These are phyloP conservation scores for Chlorella sp. DNA, from an alignment of 139 green algal species.

Conservation along the genomic window DNA sequence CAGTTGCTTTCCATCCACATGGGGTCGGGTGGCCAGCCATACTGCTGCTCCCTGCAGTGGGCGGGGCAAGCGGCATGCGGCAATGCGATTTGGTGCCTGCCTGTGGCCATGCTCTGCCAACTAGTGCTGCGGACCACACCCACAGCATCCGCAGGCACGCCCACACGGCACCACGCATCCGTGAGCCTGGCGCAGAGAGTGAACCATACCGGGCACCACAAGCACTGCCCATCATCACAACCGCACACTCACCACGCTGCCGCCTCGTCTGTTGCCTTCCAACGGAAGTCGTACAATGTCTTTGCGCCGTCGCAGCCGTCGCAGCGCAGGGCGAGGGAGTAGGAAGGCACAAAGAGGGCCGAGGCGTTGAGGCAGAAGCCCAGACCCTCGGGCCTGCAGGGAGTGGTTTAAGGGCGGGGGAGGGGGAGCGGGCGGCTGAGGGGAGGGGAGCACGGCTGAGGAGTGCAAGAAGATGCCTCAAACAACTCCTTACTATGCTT, in stretches of 20 bases:
- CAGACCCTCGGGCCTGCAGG: constrained; percentile 26
- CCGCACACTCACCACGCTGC: constrained; percentile 32
- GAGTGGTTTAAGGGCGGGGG: background rate
- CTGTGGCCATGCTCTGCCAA: too few relatives aligned
- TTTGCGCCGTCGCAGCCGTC: constrained; percentile 29
- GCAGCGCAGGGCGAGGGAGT: constrained; percentile 57
- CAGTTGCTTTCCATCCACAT: constrained; percentile 82
- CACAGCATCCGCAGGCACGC: too few relatives aligned
- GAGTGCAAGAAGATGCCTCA: too few relatives aligned
- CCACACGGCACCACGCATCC: too few relatives aligned
- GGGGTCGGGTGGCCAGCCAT: constrained; percentile 69
- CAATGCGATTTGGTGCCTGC: background rate
- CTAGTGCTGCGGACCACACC: too few relatives aligned
- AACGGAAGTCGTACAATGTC: background rate
- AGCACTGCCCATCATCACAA: too few relatives aligned
- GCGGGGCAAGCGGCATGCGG: background rate
- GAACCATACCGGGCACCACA: too few relatives aligned
- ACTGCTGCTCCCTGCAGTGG: constrained; percentile 41
- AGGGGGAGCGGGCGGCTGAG: too few relatives aligned
- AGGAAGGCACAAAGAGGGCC: constrained; percentile 64
- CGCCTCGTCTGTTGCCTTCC: constrained; percentile 44
- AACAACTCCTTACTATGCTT: too few relatives aligned
- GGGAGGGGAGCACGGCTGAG: too few relatives aligned
- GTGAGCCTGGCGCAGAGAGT: too few relatives aligned
- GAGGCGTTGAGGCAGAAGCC: constrained; percentile 64